phyloP scores from a whole-genome alignment of 1,284 basidiomycete species.

The Naganishia albida region DNA sequence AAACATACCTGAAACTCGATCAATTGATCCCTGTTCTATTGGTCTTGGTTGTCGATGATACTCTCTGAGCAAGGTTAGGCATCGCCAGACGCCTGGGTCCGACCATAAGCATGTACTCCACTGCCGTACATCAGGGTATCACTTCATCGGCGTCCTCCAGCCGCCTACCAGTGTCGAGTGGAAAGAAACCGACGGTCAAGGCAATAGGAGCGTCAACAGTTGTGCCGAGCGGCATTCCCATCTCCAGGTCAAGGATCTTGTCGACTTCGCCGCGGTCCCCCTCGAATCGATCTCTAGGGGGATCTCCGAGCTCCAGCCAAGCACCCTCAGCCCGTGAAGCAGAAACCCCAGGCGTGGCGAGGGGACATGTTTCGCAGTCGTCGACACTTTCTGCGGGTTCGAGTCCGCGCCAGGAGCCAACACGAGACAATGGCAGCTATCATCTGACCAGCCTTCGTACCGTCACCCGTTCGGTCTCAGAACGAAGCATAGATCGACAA shows the following conservation, averaged over 20 bases:
- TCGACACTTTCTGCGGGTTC: not conserved
- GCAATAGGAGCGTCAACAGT: not conserved
- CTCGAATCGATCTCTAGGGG: not conserved
- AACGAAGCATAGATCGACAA: conserved; percentile 9
- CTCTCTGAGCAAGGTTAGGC: no score
- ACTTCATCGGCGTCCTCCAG: no score
- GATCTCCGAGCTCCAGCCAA: not conserved
- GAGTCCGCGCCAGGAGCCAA: not conserved
- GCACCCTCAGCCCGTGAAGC: not conserved
- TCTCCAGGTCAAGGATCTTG: conserved; percentile 7
- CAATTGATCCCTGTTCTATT: no score
- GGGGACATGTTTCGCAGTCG: not conserved
- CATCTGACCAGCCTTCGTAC: not conserved
- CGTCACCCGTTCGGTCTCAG: conserved; percentile 1
- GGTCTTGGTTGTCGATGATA: no score
- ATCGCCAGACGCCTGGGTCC: no score
- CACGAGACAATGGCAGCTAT: not conserved
- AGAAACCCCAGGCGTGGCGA: not conserved
- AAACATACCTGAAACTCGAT: no score
- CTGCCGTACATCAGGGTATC: no score
- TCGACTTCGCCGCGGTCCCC: not conserved
- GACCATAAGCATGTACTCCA: no score
- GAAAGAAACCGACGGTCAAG: no score
- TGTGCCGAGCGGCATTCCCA: conserved; percentile 6
- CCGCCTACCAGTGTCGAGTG: no score